phyloP scores from a whole-genome alignment of 1,284 basidiomycete genomes.

The Lignosus rhinocerotis region DNA sequence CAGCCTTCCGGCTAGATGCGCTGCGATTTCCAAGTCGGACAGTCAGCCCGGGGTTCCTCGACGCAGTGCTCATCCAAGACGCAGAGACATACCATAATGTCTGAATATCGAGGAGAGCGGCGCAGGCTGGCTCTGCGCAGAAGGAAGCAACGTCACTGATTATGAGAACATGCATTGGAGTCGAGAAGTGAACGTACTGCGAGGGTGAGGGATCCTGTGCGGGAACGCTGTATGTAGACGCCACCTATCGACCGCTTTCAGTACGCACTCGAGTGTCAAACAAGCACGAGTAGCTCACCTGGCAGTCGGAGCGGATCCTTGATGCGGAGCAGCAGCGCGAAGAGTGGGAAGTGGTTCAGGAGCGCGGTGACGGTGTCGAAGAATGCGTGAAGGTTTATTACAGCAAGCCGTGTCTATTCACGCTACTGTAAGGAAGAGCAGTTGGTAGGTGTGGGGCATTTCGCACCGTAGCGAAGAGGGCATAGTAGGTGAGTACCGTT shows the following conservation, averaged over 20 bases:
- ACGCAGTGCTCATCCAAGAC: background rate
- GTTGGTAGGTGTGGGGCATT: background rate
- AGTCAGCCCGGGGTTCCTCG: background rate
- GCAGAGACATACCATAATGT: conserved; percentile 25
- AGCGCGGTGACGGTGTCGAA: conserved; percentile 70
- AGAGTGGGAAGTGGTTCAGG: conserved; percentile 91
- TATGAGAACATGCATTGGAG: no score
- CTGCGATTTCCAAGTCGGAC: conserved; percentile 3
- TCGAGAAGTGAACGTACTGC: conserved; percentile 10
- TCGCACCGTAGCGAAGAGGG: conserved; percentile 76
- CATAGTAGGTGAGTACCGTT: conserved; percentile 86
- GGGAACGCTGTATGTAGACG: conserved; percentile 17
- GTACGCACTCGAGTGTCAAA: background rate
- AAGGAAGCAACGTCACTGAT: background rate
- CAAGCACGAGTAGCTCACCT: conserved; percentile 43
- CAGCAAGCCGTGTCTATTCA: conserved; percentile 59
- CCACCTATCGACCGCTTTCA: conserved; percentile 11
- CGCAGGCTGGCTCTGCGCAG: conserved; percentile 24
- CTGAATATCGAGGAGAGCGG: conserved; percentile 28
- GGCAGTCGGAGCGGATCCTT: conserved; percentile 87
- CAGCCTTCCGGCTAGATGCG: conserved; percentile 26
- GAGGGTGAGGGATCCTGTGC: conserved; percentile 11
- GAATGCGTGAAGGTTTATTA: conserved; percentile 58
- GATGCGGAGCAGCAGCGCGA: conserved; percentile 81
- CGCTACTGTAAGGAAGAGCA: background rate